phyloP scores from a whole-genome alignment of 495 filamentous ascomycete genomes.

The Aspergillus ostianus region DNA sequence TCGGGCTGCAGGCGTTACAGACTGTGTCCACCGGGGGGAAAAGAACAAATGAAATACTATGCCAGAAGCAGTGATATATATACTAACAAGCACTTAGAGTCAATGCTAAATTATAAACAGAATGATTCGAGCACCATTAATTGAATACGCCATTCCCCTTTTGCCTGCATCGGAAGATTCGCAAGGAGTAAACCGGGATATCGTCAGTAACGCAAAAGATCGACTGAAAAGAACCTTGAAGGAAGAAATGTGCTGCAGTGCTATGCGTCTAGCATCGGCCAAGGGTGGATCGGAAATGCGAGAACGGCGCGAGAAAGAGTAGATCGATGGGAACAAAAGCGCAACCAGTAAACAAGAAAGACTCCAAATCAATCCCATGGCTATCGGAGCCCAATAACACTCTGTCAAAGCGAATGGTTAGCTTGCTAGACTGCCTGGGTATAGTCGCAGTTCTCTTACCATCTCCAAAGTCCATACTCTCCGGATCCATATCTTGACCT shows the following conservation, averaged over 20 bases:
- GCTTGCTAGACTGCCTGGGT: neutral
- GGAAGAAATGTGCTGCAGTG: constrained; percentile 13
- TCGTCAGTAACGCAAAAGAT: constrained; percentile 27
- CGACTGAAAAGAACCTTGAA: constrained; percentile 12
- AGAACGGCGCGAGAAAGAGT: constrained; percentile 18
- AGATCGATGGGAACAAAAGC: neutral
- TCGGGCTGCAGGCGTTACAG: too few species aligned
- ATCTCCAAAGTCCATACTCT: constrained; percentile 99
- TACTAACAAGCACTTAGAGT: neutral
- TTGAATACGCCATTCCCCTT: constrained; percentile 18
- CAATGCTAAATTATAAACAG: constrained; percentile 23
- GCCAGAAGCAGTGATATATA: constrained; percentile 11
- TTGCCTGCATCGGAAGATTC: constrained; percentile 16
- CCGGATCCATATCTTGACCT: constrained; percentile 95
- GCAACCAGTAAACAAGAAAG: neutral
- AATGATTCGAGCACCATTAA: constrained; percentile 19
- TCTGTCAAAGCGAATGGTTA: constrained; percentile 47
- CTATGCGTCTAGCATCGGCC: constrained; percentile 18
- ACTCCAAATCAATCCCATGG: neutral
- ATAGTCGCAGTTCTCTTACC: constrained; percentile 46
- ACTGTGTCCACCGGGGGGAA: neutral
- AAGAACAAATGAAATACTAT: constrained; percentile 20
- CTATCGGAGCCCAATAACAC: constrained; percentile 85
- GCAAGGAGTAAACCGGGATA: constrained; percentile 21
- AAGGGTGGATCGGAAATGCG: constrained; percentile 5